Evolutionary conservation across 2,329 filamentous ascomycete species (phyloP), one percentile per base, ranked within the genome.

Genomic region (Teratosphaeria zuluensis): DNA sequence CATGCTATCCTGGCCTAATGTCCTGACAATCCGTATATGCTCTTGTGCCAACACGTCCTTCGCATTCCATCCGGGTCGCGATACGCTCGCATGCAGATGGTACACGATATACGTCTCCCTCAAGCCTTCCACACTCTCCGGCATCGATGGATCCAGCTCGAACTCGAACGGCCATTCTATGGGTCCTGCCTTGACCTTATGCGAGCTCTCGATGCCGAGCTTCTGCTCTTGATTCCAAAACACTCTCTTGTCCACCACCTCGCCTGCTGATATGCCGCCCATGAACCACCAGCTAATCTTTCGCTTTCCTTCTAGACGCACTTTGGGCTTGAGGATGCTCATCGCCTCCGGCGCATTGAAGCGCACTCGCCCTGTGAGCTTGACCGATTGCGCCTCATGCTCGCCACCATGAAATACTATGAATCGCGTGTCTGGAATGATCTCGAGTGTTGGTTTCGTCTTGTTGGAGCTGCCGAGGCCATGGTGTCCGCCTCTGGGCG

Each of bases 51-150:
- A 84, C 55, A 95, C 79, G 71, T 96, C 91, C 77, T 95, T 92
- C 68, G 88, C 86, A 68, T 96, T 85, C 77, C 94, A 95, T 62
- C 91, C 89, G 4, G 71, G 70, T 60, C 92, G 80, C 53, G 87
- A 88, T 55, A 97, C 86, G 56, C 90, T 92, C 1, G 92, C 94
- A 74, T 95, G 95, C 69, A 99, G 80, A 64, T 88, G 86, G 75
- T 97, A 99, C 54, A 90, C 88, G 61, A 97, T 86, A 75, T 88
- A 92, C 16, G 89, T 92, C 66, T 95, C 89, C 58, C 83, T 81
- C 58, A 97, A 78, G 3, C 94, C 94, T 75, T 97, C 94, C 48
- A 99, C 84, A 69, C 90, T 96, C 80, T 97, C 94, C 19, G 90
- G 83, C 70, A 82, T 72, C 33, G 71, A 70, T 11, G 72, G 73